Percentiles rank a stretch among this genome's conserved stretches.
These are phyloP conservation scores for Aspergillus fructus DNA, from an alignment of 2,329 filamentous ascomycete species.

Conservation along the genomic window DNA sequence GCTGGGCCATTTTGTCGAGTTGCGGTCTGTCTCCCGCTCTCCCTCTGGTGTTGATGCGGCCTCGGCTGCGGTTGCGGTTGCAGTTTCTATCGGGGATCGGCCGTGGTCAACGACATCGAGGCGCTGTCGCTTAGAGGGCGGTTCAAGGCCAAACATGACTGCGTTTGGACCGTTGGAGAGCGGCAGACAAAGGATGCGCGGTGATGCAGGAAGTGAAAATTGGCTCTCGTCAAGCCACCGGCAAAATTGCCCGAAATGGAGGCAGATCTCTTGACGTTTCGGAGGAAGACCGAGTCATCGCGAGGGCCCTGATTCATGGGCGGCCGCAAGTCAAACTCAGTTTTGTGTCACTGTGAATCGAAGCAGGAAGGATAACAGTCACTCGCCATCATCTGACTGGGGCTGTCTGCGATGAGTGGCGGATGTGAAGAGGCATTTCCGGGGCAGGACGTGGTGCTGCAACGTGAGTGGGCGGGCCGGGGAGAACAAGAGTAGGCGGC, in stretches of 20 bases:
- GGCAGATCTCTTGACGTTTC: background rate
- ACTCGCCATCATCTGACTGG: background rate
- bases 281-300: background rate
- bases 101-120: background rate
- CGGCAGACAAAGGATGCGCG: too few relatives aligned
- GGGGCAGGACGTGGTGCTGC: too few relatives aligned
- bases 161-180: too few relatives aligned
- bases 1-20: too few relatives aligned
- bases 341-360: too few relatives aligned
- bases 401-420: background rate
- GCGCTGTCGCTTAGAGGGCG: slow-evolving; percentile 12
- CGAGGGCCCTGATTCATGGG: background rate
- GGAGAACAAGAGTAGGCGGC: background rate
- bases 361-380: too few relatives aligned
- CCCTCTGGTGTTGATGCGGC: too few relatives aligned
- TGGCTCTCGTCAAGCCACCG: background rate
- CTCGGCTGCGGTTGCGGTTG: too few relatives aligned
- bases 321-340: too few relatives aligned
- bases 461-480: background rate
- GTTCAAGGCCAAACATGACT: slow-evolving; percentile 6
- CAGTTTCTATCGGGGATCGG: too few relatives aligned
- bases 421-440: background rate
- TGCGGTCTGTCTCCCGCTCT: too few relatives aligned
- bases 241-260: slow-evolving; percentile 9
- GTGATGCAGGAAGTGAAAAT: background rate